Conservation (phyloP, 1,139 yeast genomes). For the Protomyces lactucae-debilis region DNA sequence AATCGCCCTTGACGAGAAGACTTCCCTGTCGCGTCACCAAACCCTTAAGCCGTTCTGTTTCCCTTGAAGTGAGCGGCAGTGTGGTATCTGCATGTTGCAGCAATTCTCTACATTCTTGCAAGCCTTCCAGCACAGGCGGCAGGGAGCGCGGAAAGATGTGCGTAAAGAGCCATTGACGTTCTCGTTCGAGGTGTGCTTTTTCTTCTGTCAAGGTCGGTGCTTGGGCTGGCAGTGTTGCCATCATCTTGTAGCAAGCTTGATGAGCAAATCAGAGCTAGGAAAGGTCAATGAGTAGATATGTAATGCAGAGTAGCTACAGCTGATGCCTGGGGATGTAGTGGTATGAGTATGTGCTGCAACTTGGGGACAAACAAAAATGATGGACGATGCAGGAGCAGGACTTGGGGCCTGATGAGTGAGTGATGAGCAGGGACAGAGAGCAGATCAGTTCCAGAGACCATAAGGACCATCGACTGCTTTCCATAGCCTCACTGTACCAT, state of each 20-base stretch:
- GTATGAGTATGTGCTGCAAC: not conserved
- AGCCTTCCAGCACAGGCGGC: constrained; percentile 3
- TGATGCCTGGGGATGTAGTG: not conserved
- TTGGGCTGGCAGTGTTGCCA: not conserved
- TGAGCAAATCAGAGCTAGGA: too few relatives aligned
- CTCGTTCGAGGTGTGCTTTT: not conserved
- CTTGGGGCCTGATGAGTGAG: not conserved
- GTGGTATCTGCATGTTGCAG: constrained; percentile 18
- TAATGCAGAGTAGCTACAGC: too few relatives aligned
- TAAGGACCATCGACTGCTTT: constrained; percentile 38
- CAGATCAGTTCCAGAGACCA: constrained; percentile 38
- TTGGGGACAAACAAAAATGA: not conserved
- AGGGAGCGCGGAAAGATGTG: constrained; percentile 15
- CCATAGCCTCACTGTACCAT: constrained; percentile 67
- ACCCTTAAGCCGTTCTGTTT: constrained; percentile 26
- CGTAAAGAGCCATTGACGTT: constrained; percentile 22
- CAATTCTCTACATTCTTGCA: constrained; percentile 15
- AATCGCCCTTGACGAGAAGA: constrained; percentile 24
- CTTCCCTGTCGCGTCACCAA: constrained; percentile 20
- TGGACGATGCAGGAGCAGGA: not conserved
- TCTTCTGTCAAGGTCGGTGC: not conserved
- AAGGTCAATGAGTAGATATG: too few relatives aligned
- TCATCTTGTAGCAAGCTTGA: not conserved
- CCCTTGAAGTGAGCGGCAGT: constrained; percentile 21
- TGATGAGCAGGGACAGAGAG: too few relatives aligned